Percentiles rank a stretch among this genome's conserved stretches.
Evolutionary conservation across 768 basidiomycete species (phyloP).

Genomic region (Suillus paluster): DNA sequence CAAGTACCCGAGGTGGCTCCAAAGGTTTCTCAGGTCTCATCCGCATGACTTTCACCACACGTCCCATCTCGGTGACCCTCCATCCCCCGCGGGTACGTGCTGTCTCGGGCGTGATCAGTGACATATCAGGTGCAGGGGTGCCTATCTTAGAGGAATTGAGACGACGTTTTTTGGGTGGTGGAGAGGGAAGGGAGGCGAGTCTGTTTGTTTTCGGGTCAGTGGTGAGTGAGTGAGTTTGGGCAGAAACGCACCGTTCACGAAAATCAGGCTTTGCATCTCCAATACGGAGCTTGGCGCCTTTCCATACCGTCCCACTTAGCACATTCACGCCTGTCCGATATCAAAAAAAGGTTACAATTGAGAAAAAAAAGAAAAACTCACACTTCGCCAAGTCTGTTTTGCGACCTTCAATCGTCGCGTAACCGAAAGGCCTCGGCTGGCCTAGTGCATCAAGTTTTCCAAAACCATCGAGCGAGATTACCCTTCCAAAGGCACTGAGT

Average conservation of each 20-base stretch:
- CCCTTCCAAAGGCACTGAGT: conserved; percentile 68
- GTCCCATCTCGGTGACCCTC: conserved; percentile 69
- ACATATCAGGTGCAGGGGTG: conserved; percentile 63
- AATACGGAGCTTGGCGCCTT: conserved; percentile 82
- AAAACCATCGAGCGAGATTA: conserved; percentile 72
- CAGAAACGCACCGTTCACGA: conserved; percentile 52
- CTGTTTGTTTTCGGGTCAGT: neutral
- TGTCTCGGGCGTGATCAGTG: conserved; percentile 62
- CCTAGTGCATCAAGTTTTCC: conserved; percentile 67
- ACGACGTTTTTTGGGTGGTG: conserved; percentile 48
- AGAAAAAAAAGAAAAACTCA: conserved; percentile 37
- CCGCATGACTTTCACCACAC: conserved; percentile 65
- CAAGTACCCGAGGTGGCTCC: conserved; percentile 22
- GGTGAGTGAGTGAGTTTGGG: neutral
- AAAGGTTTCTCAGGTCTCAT: conserved; percentile 75
- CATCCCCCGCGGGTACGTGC: conserved; percentile 60
- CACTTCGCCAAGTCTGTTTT: conserved; percentile 65
- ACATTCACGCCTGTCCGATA: conserved; percentile 62
- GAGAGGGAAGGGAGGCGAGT: conserved; percentile 17
- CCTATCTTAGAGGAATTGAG: conserved; percentile 40
- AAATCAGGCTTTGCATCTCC: conserved; percentile 85
- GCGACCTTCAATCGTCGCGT: conserved; percentile 71
- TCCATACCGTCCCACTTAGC: conserved; percentile 84
- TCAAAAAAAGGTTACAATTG: neutral
- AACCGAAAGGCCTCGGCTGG: conserved; percentile 71